Percentiles rank a stretch among this genome's conserved stretches.
Conservation (phyloP, 2,329 filamentous ascomycete genomes). For the Colletotrichum echinochloae region DNA sequence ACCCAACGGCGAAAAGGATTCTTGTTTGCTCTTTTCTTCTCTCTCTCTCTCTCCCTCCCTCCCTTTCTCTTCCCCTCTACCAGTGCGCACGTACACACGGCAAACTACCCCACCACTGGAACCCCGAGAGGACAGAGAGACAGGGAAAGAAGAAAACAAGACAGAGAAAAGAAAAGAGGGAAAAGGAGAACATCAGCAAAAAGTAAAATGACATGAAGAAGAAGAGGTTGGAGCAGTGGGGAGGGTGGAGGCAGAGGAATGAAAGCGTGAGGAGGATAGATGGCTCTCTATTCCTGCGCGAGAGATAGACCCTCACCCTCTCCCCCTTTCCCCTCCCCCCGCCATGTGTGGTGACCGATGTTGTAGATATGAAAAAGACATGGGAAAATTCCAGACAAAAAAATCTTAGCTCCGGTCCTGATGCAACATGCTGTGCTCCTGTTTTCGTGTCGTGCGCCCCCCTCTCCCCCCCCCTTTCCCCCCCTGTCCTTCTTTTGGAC, state of each 20-base stretch:
- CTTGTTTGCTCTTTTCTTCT: background rate
- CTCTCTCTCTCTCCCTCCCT: background rate
- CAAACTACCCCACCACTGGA: background rate
- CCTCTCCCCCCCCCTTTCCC: background rate
- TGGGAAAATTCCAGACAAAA: conserved; percentile 18
- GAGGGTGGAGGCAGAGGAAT: background rate
- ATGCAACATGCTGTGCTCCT: conserved; percentile 38
- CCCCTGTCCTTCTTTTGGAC: background rate
- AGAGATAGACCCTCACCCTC: background rate
- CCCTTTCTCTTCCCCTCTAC: background rate
- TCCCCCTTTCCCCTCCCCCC: too few relatives aligned
- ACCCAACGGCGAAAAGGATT: conserved; percentile 21
- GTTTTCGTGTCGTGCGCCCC: conserved; percentile 21
- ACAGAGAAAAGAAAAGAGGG: conserved; percentile 7
- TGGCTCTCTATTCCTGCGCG: background rate
- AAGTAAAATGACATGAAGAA: conserved; percentile 41
- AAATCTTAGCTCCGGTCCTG: conserved; percentile 35
- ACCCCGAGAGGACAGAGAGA: conserved; percentile 6
- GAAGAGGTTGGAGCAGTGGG: conserved; percentile 38
- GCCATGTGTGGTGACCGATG: conserved; percentile 18
- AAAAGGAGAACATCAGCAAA: conserved; percentile 9
- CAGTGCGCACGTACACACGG: background rate
- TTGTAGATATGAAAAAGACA: conserved; percentile 27
- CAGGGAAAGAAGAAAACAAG: conserved; percentile 23
- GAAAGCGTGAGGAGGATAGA: background rate